Conservation (phyloP, 2,329 filamentous ascomycete species). For the Aspergillus cejpii region DNA sequence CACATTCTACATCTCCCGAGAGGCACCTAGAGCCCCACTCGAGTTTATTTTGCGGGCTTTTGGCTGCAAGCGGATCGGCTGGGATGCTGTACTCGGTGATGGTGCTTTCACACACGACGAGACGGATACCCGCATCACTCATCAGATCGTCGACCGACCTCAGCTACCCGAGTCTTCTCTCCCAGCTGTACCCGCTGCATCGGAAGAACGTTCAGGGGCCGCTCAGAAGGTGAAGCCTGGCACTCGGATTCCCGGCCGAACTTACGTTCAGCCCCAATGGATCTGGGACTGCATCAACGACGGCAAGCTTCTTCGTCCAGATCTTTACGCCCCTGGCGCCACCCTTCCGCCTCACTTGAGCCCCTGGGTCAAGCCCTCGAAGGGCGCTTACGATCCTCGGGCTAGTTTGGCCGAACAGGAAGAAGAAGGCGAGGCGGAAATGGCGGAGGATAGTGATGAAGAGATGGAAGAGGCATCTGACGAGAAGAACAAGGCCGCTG, state of each 20-base stretch:
- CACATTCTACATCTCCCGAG: conserved; percentile 88
- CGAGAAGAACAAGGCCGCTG: conserved; percentile 16
- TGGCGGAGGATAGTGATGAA: conserved; percentile 48
- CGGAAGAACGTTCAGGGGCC: conserved; percentile 44
- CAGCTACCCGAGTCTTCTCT: conserved; percentile 55
- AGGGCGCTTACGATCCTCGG: conserved; percentile 87
- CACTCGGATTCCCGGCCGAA: conserved; percentile 78
- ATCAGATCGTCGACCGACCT: conserved; percentile 91
- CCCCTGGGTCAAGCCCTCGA: conserved; percentile 83
- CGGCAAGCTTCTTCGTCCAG: conserved; percentile 75
- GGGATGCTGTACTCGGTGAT: conserved; percentile 84
- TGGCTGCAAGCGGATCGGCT: conserved; percentile 91
- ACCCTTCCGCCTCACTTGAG: conserved; percentile 89
- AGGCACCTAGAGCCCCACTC: conserved; percentile 81
- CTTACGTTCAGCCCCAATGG: conserved; percentile 96
- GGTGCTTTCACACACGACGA: conserved; percentile 90
- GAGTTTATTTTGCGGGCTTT: conserved; percentile 93
- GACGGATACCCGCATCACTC: conserved; percentile 79
- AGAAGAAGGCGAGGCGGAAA: conserved; percentile 74
- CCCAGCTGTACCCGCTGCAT: conserved; percentile 37
- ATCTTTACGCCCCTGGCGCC: conserved; percentile 83
- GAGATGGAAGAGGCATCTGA: conserved; percentile 32
- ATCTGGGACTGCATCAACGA: conserved; percentile 96
- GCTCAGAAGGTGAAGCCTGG: conserved; percentile 49
- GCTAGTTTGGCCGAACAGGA: conserved; percentile 80